Evolutionary conservation across 2,329 filamentous ascomycete species (phyloP), one percentile per base, ranked within the genome.

Genomic region (Trichophyton equinum): DNA sequence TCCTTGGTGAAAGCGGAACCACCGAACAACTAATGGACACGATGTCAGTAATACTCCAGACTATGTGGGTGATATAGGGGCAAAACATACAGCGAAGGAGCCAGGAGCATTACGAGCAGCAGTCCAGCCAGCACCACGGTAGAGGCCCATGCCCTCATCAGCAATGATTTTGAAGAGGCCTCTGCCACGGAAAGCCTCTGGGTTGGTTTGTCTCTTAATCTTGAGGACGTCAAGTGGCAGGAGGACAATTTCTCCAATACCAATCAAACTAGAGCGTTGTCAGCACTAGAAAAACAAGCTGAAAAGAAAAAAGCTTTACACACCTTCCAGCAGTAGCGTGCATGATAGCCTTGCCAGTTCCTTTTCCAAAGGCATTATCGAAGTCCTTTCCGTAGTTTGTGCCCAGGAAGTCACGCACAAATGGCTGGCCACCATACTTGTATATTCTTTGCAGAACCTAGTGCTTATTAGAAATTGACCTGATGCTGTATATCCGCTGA

Each of bases 171-270:
- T 87, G 72, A 97, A 78, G 63, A 99, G 81, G 64, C 94, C 94
- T 70, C 94, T 88, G 68, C 92, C 92, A 67, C 91, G 85, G 85
- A 99, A 99, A 40, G 94, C 91, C 72, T 97, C 94, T 46, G 94
- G 94, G 81, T 99, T 99, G 67, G 94, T 99, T 80, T 99, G 94
- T 70, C 94, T 86, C 84, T 99, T 99, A 80, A 99, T 99, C 84
- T 99, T 99, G 65, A 99, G 83, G 44, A 99, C 92, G 69, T 99
- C 94, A 63, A 99, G 84, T 47, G 94, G 94, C 46, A 99, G 83
- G 33, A 99, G 84, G 62, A 99, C 84, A 66, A 99, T 95, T 79
- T 99, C 94, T 72, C 94, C 94, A 69, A 99, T 96, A 69, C 94
- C 94, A 71, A 99, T 95, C 70, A 99, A 73, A 78, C 89, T 92